Evolutionary conservation across 352 stramenopile genomes (phyloP), one percentile per base, ranked within the genome.

Genomic region (Halophytophthora polymorphica): DNA sequence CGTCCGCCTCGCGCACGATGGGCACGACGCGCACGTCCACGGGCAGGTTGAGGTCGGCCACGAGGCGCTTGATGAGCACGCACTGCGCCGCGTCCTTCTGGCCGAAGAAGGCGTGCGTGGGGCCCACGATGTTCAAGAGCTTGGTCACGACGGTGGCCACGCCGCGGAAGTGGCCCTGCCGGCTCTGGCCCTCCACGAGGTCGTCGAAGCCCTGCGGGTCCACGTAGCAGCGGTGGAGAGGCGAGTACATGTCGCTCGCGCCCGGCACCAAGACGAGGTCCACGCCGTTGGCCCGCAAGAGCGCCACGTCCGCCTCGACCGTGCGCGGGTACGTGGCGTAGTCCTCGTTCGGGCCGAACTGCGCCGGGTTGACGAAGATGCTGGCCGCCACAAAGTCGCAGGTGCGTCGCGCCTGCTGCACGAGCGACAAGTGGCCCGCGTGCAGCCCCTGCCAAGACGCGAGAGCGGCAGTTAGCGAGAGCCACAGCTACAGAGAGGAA

Each of bases 81-180:
- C 94, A 98, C 69, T 99, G 97, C 4, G 96, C 90, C 4, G 96
- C 97, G 73, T 99, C 97, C 67, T 99, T 99, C 66, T 99, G 96
- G 14, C 97, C 97, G 73, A 99, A 99, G 70, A 98, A 99, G 15
- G 96, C 96, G 61, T 96, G 86, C 14, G 88, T 97, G 11, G 97
- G 97, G 54, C 90, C 74, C 39, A 99, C 94, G 56, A 99, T 96
- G 76, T 99, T 99, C 66, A 99, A 98, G 15, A 99, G 78, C 77
- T 99, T 99, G 40, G 93, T 95, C 3, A 99, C 96, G 50, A 99
- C 86, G 0, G 97, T 99, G 22, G 96, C 93, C n/a, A 99, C 97
- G 53, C 97, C 97, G 31, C 91, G 83, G 74, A 99, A 99, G 74
- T 99, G 97, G 14, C 96, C 96, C 5, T 97, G 96, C 28, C 97